phyloP scores from a whole-genome alignment of 139 green algal species.

The Diplosphaera chodatii region DNA sequence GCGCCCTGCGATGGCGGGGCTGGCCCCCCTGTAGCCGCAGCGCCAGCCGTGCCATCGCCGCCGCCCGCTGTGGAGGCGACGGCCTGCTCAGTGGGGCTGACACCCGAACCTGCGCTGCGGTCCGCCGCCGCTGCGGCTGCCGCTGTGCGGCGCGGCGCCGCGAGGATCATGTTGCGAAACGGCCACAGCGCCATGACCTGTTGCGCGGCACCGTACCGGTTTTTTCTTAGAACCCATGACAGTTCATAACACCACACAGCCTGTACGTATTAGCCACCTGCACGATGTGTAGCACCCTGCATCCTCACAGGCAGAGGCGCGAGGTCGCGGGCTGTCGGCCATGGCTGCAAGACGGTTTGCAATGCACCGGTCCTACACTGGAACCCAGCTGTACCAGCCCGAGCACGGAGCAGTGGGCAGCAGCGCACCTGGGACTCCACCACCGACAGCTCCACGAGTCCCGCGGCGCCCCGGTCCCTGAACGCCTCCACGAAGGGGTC shows the following conservation, averaged over 20 bases:
- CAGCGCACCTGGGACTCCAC: constrained; percentile 35
- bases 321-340: no score
- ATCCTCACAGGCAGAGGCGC: no score
- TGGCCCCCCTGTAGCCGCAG: no score
- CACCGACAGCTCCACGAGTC: constrained; percentile 29
- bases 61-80: background rate
- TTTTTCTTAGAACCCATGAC: no score
- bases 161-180: constrained; percentile 33
- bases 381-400: background rate
- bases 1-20: no score
- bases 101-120: constrained; percentile 10
- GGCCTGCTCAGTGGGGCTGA: background rate
- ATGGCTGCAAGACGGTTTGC: no score
- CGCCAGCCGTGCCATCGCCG: no score
- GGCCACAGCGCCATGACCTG: constrained; percentile 34
- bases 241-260: no score
- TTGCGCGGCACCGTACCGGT: no score
- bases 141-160: background rate
- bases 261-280: no score
- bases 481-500: constrained; percentile 1
- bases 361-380: background rate
- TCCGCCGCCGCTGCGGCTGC: background rate
- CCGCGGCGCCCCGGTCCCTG: background rate
- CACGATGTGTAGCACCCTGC: no score
- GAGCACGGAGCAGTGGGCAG: background rate